Evolutionary conservation across 768 basidiomycete genomes (phyloP).

Genomic region (Mycena crocata): DNA sequence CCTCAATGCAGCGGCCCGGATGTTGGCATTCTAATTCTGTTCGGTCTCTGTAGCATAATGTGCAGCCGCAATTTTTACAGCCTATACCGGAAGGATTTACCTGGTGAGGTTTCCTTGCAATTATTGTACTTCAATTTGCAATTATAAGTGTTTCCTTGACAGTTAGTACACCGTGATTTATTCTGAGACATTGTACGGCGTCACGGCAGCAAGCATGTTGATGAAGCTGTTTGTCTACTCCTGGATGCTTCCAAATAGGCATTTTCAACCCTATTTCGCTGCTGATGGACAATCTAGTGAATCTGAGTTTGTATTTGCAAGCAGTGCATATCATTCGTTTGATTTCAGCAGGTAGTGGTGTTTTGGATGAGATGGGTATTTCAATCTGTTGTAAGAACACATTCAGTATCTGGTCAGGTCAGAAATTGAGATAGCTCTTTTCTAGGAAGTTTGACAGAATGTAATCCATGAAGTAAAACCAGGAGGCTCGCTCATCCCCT

Average conservation of each 20-base stretch:
- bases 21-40: too few species aligned
- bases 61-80: too few species aligned
- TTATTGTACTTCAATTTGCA: too few species aligned
- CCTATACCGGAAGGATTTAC: too few species aligned
- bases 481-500: too few species aligned
- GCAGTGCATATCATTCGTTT: too few species aligned
- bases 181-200: conserved; percentile 5
- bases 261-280: neutral
- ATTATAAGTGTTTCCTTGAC: neutral
- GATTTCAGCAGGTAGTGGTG: too few species aligned
- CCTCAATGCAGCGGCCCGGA: conserved; percentile 3
- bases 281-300: neutral
- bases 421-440: neutral
- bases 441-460: neutral
- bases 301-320: too few species aligned
- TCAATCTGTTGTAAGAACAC: neutral
- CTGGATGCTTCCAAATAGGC: neutral
- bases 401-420: neutral
- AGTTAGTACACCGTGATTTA: conserved; percentile 7
- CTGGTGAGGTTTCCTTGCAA: too few species aligned
- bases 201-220: neutral
- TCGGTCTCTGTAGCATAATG: too few species aligned
- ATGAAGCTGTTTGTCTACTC: neutral
- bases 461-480: neutral
- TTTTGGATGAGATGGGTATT: too few species aligned